These are phyloP conservation scores for Malbranchea zuffiana DNA, from an alignment of 2,329 filamentous ascomycete species.

Conservation along the genomic window DNA sequence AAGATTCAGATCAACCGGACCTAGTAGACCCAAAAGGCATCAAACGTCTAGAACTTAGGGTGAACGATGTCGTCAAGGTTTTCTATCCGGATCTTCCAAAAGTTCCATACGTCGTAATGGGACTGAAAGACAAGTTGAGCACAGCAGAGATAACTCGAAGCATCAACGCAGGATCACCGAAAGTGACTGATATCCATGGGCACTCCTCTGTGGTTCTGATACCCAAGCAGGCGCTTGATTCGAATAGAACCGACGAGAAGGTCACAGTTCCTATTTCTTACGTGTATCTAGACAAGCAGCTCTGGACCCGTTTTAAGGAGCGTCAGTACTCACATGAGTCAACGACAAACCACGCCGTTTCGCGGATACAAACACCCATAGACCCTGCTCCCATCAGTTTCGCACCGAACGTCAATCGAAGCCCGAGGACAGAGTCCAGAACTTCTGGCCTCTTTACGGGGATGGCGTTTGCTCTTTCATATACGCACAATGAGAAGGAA, in stretches of 20 bases:
- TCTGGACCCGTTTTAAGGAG: conserved; percentile 38
- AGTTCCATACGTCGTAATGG: conserved; percentile 34
- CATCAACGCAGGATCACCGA: conserved; percentile 21
- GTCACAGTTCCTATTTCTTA: conserved; percentile 35
- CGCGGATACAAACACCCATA: conserved; percentile 28
- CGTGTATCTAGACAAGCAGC: conserved; percentile 37
- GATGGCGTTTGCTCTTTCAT: conserved; percentile 83
- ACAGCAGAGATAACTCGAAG: conserved; percentile 14
- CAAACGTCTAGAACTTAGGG: conserved; percentile 35
- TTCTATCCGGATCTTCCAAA: conserved; percentile 34
- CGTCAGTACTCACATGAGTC: conserved; percentile 25
- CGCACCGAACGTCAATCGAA: conserved; percentile 31
- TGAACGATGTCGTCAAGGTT: conserved; percentile 39
- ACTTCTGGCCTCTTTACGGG: conserved; percentile 52
- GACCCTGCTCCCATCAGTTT: conserved; percentile 31
- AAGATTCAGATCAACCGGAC: conserved; percentile 31
- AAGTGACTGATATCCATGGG: conserved; percentile 35
- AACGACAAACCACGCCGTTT: conserved; percentile 13
- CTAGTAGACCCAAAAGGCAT: conserved; percentile 32
- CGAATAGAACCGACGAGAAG: conserved; percentile 13
- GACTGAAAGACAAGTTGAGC: conserved; percentile 29
- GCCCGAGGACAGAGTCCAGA: conserved; percentile 32
- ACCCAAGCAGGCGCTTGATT: conserved; percentile 23
- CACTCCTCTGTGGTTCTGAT: conserved; percentile 33
- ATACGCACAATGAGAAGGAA: conserved; percentile 47